Evolutionary conservation across 1,284 basidiomycete genomes (phyloP).

Genomic region (Fomitopsis schrenkii): DNA sequence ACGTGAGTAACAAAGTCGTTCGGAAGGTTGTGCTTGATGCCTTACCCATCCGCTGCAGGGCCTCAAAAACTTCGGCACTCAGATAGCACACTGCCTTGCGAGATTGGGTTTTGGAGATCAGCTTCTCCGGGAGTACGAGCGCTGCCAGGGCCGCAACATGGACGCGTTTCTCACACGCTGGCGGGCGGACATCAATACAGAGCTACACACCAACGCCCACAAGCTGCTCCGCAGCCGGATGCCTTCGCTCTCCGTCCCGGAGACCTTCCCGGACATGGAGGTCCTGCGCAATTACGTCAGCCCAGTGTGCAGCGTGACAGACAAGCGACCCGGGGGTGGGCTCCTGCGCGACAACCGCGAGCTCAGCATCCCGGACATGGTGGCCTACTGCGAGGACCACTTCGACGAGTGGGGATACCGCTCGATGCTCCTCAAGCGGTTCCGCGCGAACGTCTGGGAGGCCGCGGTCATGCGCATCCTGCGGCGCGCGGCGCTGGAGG

Average conservation of each 20-base stretch:
- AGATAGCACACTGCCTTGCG: slow-evolving; percentile 33
- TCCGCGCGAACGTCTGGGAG: slow-evolving; percentile 37
- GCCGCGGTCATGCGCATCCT: slow-evolving; percentile 37
- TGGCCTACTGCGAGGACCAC: slow-evolving; percentile 47
- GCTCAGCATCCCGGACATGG: slow-evolving; percentile 39
- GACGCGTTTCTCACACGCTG: slow-evolving; percentile 32
- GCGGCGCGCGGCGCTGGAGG: slow-evolving; percentile 37
- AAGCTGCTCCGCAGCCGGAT: slow-evolving; percentile 35
- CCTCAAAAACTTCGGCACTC: slow-evolving; percentile 30
- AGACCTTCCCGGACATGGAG: slow-evolving; percentile 35
- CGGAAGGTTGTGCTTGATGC: neutral
- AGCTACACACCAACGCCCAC: slow-evolving; percentile 43
- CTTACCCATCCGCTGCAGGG: slow-evolving; percentile 24
- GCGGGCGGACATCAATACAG: slow-evolving; percentile 39
- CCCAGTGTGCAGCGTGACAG: slow-evolving; percentile 30
- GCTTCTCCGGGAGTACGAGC: slow-evolving; percentile 38
- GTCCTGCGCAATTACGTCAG: slow-evolving; percentile 43
- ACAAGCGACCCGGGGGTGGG: slow-evolving; percentile 19
- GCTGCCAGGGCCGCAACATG: slow-evolving; percentile 19
- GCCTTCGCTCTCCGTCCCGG: slow-evolving; percentile 31
- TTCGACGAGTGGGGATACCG: slow-evolving; percentile 54
- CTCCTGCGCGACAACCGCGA: slow-evolving; percentile 28
- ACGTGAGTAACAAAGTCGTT: slow-evolving; percentile 26
- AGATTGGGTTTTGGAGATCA: slow-evolving; percentile 39
- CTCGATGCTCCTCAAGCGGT: slow-evolving; percentile 36